A percentile compares a stretch with the other conserved stretches of the same genome.
These are phyloP conservation scores for Cerrena zonata DNA, from an alignment of 1,284 basidiomycete genomes.

Conservation along the genomic window DNA sequence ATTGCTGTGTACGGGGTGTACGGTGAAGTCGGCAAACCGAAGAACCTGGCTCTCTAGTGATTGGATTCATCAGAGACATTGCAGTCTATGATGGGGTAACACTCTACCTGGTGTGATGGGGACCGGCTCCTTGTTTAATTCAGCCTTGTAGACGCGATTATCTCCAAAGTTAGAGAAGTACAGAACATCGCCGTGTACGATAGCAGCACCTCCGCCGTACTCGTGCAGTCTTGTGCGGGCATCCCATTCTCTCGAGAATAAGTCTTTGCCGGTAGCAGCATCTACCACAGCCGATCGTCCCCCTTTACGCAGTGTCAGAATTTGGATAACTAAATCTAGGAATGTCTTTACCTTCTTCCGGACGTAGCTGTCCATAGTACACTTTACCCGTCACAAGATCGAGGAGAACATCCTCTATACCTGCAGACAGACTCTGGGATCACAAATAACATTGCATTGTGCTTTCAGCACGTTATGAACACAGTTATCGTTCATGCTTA, in stretches of 20 bases:
- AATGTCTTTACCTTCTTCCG: conserved; percentile 47
- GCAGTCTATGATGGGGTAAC: neutral
- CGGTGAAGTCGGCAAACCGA: conserved; percentile 52
- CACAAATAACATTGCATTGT: conserved; percentile 9
- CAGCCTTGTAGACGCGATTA: conserved; percentile 47
- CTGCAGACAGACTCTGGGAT: conserved; percentile 32
- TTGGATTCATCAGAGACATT: neutral
- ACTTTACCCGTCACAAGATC: conserved; percentile 46
- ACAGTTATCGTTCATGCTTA: conserved; percentile 24
- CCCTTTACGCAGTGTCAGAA: too few relatives aligned
- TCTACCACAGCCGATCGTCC: conserved; percentile 56
- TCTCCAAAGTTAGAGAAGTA: conserved; percentile 57
- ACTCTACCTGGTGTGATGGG: conserved; percentile 54
- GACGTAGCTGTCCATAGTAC: conserved; percentile 59
- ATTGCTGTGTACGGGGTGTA: conserved; percentile 41
- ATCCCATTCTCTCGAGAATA: conserved; percentile 59
- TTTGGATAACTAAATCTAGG: too few relatives aligned
- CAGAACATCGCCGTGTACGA: conserved; percentile 41
- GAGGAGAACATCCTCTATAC: conserved; percentile 45
- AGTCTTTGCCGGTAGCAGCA: conserved; percentile 39
- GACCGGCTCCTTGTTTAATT: conserved; percentile 40
- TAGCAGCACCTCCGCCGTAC: conserved; percentile 45
- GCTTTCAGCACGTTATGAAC: neutral
- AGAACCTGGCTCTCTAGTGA: conserved; percentile 44
- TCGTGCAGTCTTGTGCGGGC: conserved; percentile 56